These are phyloP conservation scores for Dioscorea zingiberensis DNA, from an alignment of 106 monocot species.

Conservation along the genomic window DNA sequence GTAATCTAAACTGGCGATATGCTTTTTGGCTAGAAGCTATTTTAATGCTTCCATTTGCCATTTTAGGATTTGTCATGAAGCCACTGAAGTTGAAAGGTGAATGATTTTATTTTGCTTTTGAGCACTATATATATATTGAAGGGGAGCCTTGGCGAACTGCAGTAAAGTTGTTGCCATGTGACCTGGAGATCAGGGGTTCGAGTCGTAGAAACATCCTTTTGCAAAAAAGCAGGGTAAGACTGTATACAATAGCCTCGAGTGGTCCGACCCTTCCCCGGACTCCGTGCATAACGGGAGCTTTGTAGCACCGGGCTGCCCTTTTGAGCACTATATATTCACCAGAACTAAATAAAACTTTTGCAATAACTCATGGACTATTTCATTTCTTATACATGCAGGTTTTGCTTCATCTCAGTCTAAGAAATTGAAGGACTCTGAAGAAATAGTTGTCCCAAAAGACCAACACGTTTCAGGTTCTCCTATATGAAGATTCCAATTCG, in stretches of 20 bases:
- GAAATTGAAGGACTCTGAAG: constrained; percentile 16
- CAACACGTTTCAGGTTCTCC: constrained; percentile 14
- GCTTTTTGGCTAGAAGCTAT: constrained; percentile 90
- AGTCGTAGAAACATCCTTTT: no score
- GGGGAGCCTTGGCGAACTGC: no score
- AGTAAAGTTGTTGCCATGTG: no score
- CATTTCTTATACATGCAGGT: constrained; percentile 31
- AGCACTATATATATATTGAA: no score
- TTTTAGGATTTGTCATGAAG: constrained; percentile 79
- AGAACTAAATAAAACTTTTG: not conserved
- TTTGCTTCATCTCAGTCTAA: constrained; percentile 42
- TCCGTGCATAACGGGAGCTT: no score
- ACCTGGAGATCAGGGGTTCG: no score
- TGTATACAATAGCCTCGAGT: no score
- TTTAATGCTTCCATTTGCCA: constrained; percentile 98
- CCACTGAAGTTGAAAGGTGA: constrained; percentile 90
- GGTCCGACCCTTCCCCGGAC: no score
- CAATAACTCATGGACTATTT: not conserved
- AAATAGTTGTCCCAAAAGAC: constrained; percentile 26
- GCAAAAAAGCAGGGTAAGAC: no score
- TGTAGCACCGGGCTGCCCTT: no score
- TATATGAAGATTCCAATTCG: no score
- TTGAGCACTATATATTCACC: not conserved
- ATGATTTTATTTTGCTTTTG: not conserved
- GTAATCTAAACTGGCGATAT: constrained; percentile 71